Evolutionary conservation across 164 flowering plant species (phyloP), one percentile per base, ranked within the genome.

Genomic region (Nelumbo lutea): DNA sequence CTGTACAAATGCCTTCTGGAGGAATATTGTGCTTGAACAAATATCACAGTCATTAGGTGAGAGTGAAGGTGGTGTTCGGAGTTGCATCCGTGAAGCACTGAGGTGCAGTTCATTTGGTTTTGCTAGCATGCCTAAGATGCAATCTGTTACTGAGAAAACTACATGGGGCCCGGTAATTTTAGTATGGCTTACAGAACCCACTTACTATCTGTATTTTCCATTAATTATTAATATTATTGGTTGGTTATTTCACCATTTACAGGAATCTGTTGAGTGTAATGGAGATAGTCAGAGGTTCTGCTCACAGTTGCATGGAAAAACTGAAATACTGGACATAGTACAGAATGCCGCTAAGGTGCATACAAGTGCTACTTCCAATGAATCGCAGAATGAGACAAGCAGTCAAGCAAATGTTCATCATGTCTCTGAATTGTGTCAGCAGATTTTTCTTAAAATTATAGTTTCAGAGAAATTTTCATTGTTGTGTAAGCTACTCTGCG

Each of bases 391-490:
- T 44, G 70, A 65, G 40, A 67, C 70, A 47, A 71, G 68, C 62
- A 71, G 64, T 55, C 64, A 40, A 72, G 70, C 63, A 38, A 67
- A 68, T 76, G 70, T 43, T 61, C 55, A 9, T 51, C 70, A 43
- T 9, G 61, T 64, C 65, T 79, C 85, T 42, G 83, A 80, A 65
- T 66, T 56, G 72, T 86, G 91, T 72, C 83, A 73, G 65, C 76
- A 70, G 62, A 83, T 83, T 67, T 78, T 91, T 68, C 76, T 64
- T 58, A 68, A 79, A 64, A 70, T 89, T 41, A 38, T 87, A 46
- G 69, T 62, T 42, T 89, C 96, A 2, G 88, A 83, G 52, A 79
- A 90, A 75, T 91, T 93, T 71, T 71, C 79, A 39, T 77, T 76
- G 27, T 65, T 93, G 39, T 88, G 91, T 72, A 85, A 83, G 73